A percentile compares a stretch with the other conserved stretches of the same genome.
Conservation (phyloP, 2,329 filamentous ascomycete species). For the Calonectria multiphialidica region DNA sequence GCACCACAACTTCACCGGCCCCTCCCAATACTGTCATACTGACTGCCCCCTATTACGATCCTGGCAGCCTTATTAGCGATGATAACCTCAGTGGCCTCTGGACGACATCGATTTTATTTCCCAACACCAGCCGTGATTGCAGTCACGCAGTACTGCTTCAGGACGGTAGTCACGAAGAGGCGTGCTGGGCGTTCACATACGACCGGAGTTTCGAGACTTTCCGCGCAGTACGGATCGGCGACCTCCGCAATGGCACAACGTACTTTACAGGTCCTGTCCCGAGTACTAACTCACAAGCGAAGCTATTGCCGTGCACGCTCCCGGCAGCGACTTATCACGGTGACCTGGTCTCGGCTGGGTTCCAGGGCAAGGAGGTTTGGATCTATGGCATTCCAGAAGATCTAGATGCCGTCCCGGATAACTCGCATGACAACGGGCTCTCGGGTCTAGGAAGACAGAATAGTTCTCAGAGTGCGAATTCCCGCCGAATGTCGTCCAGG, state of each 20-base stretch:
- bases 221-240: slow-evolving; percentile 80
- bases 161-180: slow-evolving; percentile 71
- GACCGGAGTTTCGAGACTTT: slow-evolving; percentile 83
- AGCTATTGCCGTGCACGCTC: slow-evolving; percentile 75
- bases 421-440: slow-evolving; percentile 37
- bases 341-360: slow-evolving; percentile 80
- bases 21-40: slow-evolving; percentile 80
- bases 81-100: slow-evolving; percentile 81
- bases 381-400: slow-evolving; percentile 83
- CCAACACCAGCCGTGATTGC: slow-evolving; percentile 82
- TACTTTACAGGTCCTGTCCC: slow-evolving; percentile 82
- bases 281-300: slow-evolving; percentile 62
- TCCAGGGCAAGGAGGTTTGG: slow-evolving; percentile 80
- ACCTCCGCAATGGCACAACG: slow-evolving; percentile 80
- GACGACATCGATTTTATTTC: slow-evolving; percentile 89
- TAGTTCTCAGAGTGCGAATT: slow-evolving; percentile 44
- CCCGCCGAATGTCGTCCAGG: slow-evolving; percentile 48
- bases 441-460: slow-evolving; percentile 46
- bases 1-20: slow-evolving; percentile 75
- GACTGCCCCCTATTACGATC: slow-evolving; percentile 84
- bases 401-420: slow-evolving; percentile 71
- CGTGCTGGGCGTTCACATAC: slow-evolving; percentile 83
- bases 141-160: slow-evolving; percentile 81
- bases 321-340: slow-evolving; percentile 78
- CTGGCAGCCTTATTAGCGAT: slow-evolving; percentile 73